Evolutionary conservation across 805 yeast species (phyloP).

Genomic region (Pichia cabralensis): DNA sequence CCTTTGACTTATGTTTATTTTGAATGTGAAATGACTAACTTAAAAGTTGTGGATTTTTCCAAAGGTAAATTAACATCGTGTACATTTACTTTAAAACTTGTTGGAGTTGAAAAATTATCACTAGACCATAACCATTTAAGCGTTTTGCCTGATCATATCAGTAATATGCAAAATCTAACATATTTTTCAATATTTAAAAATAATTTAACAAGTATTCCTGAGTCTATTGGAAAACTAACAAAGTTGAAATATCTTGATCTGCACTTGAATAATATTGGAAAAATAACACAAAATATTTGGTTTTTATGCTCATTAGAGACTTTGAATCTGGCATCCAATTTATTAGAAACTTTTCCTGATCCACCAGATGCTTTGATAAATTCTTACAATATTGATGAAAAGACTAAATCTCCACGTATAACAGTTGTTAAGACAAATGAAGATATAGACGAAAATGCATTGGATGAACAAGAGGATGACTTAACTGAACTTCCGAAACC

Average conservation of each 20-base stretch:
- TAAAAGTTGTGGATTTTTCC: conserved; percentile 66
- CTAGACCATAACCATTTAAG: conserved; percentile 78
- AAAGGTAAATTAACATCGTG: conserved; percentile 76
- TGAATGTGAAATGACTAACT: conserved; percentile 40
- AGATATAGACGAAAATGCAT: neutral
- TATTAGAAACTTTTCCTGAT: conserved; percentile 50
- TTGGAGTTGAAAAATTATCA: conserved; percentile 60
- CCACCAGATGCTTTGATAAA: conserved; percentile 26
- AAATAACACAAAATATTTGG: conserved; percentile 62
- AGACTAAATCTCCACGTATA: neutral
- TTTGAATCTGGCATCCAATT: conserved; percentile 67
- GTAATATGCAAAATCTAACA: conserved; percentile 45
- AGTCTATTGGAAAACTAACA: conserved; percentile 47
- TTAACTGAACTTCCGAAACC: neutral
- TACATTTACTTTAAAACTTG: conserved; percentile 53
- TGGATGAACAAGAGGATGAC: neutral
- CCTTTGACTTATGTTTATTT: conserved; percentile 68
- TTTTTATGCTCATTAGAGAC: conserved; percentile 42
- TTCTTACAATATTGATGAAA: neutral
- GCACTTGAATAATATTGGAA: conserved; percentile 74
- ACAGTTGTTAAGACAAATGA: neutral
- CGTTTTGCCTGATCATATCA: conserved; percentile 61
- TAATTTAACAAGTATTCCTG: conserved; percentile 63
- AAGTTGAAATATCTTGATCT: conserved; percentile 61
- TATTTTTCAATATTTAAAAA: conserved; percentile 66